Evolutionary conservation across 2,329 filamentous ascomycete species (phyloP).

Genomic region (Botryotinia convoluta): DNA sequence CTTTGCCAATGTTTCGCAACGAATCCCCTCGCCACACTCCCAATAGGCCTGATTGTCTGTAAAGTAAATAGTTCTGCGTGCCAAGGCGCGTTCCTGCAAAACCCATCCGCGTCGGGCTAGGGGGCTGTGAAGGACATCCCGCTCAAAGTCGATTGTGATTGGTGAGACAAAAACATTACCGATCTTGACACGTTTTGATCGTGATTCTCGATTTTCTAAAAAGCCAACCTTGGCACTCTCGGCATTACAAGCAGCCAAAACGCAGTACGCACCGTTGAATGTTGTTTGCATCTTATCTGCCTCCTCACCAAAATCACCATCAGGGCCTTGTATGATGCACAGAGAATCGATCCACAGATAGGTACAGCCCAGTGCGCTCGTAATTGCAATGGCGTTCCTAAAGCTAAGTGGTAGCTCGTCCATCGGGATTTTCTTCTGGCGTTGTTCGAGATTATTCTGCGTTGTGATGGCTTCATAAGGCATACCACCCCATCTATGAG

Average conservation of each 20-base stretch:
- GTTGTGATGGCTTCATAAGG: slow-evolving; percentile 4
- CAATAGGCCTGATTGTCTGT: slow-evolving; percentile 40
- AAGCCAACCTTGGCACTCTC: not conserved
- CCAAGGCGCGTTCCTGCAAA: slow-evolving; percentile 41
- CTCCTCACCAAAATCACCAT: slow-evolving; percentile 33
- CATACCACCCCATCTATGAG: slow-evolving; percentile 23
- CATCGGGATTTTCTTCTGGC: slow-evolving; percentile 19
- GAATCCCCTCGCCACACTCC: slow-evolving; percentile 41
- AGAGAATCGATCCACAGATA: slow-evolving; percentile 41
- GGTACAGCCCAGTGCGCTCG: slow-evolving; percentile 28
- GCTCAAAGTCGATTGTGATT: slow-evolving; percentile 36
- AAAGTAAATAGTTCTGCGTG: slow-evolving; percentile 42
- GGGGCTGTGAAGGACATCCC: slow-evolving; percentile 36
- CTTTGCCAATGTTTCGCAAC: slow-evolving; percentile 39
- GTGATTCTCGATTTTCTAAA: not conserved
- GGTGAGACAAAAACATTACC: not conserved
- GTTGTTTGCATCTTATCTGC: slow-evolving; percentile 31
- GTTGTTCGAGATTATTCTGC: slow-evolving; percentile 6
- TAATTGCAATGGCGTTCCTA: slow-evolving; percentile 35
- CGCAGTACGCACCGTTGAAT: slow-evolving; percentile 25
- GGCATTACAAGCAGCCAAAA: slow-evolving; percentile 14
- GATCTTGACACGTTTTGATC: not conserved
- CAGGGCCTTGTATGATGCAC: slow-evolving; percentile 37
- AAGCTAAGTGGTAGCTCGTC: slow-evolving; percentile 30
- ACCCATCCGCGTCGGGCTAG: slow-evolving; percentile 43